A percentile compares a stretch with the other conserved stretches of the same genome.
Conservation (phyloP, 495 filamentous ascomycete genomes). For the Penicilliopsis zonata region DNA sequence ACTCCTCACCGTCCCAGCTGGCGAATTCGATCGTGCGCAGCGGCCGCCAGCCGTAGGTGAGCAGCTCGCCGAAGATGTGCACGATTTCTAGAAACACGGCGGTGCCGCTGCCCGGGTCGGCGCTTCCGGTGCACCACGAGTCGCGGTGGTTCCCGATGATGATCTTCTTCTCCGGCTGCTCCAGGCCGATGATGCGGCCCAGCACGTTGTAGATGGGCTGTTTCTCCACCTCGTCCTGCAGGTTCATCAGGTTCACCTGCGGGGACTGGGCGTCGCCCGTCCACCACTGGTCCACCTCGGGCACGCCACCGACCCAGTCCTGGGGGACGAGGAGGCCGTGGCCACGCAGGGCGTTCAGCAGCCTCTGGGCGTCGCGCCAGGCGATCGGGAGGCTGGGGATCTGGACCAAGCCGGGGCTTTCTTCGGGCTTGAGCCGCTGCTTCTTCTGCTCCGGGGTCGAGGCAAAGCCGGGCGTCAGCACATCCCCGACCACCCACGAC, state of each 20-base stretch:
- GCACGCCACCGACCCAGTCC: conserved; percentile 68
- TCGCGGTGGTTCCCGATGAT: conserved; percentile 92
- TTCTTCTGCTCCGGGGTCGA: conserved; percentile 55
- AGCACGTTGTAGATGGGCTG: conserved; percentile 87
- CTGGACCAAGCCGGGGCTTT: conserved; percentile 59
- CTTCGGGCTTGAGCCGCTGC: conserved; percentile 50
- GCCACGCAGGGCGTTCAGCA: conserved; percentile 67
- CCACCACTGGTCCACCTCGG: conserved; percentile 66
- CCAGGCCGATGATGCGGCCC: conserved; percentile 67
- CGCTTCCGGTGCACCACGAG: conserved; percentile 82
- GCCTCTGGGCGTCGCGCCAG: conserved; percentile 74
- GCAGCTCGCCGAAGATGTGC: conserved; percentile 66
- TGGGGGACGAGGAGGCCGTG: conserved; percentile 57
- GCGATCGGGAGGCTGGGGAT: conserved; percentile 85
- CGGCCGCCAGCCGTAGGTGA: conserved; percentile 72
- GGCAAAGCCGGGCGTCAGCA: conserved; percentile 76
- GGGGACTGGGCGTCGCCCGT: conserved; percentile 68
- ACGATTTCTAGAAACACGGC: conserved; percentile 84
- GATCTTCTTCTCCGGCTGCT: conserved; percentile 73
- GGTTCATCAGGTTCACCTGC: conserved; percentile 70
- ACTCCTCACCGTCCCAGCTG: conserved; percentile 89
- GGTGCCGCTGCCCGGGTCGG: conserved; percentile 77
- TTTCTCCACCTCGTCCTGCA: conserved; percentile 71
- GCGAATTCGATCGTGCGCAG: conserved; percentile 86
- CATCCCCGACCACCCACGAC: conserved; percentile 75